A percentile compares a stretch with the other conserved stretches of the same genome.
These are phyloP conservation scores for Lactuca saligna DNA, from an alignment of 129 eudicot genomes.

Conservation along the genomic window DNA sequence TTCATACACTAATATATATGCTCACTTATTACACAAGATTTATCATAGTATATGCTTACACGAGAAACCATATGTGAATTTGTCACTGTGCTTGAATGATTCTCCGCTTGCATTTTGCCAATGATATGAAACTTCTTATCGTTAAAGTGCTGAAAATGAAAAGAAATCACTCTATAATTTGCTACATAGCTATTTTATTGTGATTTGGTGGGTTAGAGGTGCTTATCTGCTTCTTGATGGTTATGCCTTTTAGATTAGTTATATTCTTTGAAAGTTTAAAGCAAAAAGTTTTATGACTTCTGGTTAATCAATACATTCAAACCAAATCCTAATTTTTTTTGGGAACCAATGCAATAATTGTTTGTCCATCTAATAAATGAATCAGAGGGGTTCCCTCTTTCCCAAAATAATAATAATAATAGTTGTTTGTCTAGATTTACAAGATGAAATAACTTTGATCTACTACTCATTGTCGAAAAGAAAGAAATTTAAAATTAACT, in stretches of 20 bases:
- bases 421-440: conserved; percentile 5
- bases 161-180: too few species aligned
- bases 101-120: background rate
- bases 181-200: too few species aligned
- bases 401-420: too few species aligned
- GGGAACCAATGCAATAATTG: conserved; percentile 2
- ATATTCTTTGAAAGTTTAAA: too few species aligned
- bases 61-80: background rate
- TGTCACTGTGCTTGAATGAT: background rate
- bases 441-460: conserved; percentile 72
- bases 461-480: conserved; percentile 66
- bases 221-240: too few species aligned
- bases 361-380: too few species aligned
- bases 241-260: too few species aligned
- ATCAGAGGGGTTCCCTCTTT: too few species aligned
- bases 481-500: conserved; percentile 66
- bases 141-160: too few species aligned
- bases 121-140: too few species aligned
- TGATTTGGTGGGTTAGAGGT: too few species aligned
- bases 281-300: too few species aligned
- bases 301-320: background rate
- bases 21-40: conserved; percentile 8
- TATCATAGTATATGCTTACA: background rate
- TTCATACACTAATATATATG: conserved; percentile 14
- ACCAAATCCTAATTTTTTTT: background rate